Evolutionary conservation across 164 flowering plant species (phyloP).

Genomic region (Vitis rotundifolia): DNA sequence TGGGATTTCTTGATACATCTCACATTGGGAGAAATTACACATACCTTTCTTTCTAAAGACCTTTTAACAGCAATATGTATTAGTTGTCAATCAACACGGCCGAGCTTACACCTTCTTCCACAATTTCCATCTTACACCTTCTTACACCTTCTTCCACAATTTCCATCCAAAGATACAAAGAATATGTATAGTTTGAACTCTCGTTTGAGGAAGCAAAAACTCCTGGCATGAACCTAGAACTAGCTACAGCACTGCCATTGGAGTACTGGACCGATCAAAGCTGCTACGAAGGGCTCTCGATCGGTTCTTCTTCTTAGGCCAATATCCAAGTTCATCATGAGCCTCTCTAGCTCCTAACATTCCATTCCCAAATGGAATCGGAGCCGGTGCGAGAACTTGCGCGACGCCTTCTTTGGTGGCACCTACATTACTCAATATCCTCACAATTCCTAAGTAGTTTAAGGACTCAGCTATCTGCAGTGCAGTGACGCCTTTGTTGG

Average conservation of each 20-base stretch:
- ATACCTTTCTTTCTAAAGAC: no score
- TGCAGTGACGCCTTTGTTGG: conserved; percentile 52
- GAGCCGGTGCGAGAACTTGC: no score
- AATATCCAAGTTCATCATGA: neutral
- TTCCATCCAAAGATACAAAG: neutral
- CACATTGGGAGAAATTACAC: no score
- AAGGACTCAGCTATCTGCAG: conserved; percentile 59
- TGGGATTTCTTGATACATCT: no score
- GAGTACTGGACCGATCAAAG: conserved; percentile 30
- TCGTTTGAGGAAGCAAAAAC: neutral
- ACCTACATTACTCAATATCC: conserved; percentile 50
- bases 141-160: neutral
- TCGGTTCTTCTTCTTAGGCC: conserved; percentile 17
- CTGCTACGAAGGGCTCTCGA: conserved; percentile 21
- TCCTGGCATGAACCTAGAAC: neutral
- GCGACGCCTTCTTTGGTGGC: conserved; percentile 28
- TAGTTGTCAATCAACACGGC: neutral
- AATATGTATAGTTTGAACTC: neutral
- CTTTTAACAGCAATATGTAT: no score
- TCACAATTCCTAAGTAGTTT: conserved; percentile 51
- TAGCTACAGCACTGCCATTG: conserved; percentile 36
- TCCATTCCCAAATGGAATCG: neutral
- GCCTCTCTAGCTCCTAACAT: conserved; percentile 8
- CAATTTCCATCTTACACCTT: neutral
- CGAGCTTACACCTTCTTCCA: neutral